phyloP scores from a whole-genome alignment of 139 green algal species.

The Marvania coccoides region DNA sequence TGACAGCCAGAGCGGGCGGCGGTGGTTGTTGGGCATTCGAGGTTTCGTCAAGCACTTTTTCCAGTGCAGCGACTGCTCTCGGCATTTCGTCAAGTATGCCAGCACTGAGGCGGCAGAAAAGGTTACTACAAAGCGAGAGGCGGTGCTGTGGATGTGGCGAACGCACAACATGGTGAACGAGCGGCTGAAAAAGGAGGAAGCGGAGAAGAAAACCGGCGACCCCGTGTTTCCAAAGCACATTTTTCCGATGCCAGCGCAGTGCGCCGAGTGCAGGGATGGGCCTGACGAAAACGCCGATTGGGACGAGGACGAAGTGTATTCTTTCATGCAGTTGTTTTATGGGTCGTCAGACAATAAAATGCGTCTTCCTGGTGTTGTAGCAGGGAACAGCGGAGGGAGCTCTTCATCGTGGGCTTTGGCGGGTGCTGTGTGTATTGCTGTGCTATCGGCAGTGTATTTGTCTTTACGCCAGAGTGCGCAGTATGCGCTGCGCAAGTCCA shows the following conservation, averaged over 20 bases:
- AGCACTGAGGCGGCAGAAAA: constrained; percentile 16
- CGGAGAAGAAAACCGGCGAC: constrained; percentile 35
- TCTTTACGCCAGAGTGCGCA: neutral
- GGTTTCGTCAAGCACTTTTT: constrained; percentile 50
- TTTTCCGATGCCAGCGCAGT: neutral
- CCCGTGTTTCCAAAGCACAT: constrained; percentile 51
- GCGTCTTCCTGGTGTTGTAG: too few relatives aligned
- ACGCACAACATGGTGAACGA: constrained; percentile 60
- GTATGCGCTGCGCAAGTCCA: neutral
- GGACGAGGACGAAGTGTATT: constrained; percentile 37
- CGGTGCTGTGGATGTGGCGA: constrained; percentile 70
- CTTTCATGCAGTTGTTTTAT: too few relatives aligned
- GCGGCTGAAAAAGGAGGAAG: neutral
- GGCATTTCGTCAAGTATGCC: constrained; percentile 44
- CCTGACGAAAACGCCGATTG: neutral
- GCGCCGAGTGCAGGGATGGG: too few relatives aligned
- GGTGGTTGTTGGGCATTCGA: constrained; percentile 35
- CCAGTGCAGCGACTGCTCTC: constrained; percentile 40
- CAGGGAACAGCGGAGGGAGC: too few relatives aligned
- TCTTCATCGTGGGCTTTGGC: too few relatives aligned
- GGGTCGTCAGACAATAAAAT: too few relatives aligned
- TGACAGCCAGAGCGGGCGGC: constrained; percentile 2
- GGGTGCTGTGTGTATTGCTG: neutral
- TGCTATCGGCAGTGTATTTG: neutral
- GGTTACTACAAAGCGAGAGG: constrained; percentile 32